These are phyloP conservation scores for Phoenix dactylifera DNA, from an alignment of 176 grass and related monocot genomes.

Conservation along the genomic window DNA sequence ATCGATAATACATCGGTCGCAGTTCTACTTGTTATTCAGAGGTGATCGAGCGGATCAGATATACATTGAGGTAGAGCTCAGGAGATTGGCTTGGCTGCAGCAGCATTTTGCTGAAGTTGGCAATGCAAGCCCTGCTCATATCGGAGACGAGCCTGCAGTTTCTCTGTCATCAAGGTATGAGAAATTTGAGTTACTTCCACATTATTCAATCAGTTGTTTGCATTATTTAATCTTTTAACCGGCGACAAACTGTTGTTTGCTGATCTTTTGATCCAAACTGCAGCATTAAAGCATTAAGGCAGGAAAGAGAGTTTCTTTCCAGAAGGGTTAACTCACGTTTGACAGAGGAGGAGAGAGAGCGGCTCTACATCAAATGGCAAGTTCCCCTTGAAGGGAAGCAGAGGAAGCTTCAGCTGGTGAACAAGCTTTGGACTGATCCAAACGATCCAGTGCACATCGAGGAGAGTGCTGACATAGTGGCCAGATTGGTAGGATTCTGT, in stretches of 20 bases:
- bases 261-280: not conserved
- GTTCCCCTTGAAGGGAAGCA: conserved; percentile 76
- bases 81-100: conserved; percentile 65
- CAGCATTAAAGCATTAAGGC: conserved; percentile 70
- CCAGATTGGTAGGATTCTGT: conserved; percentile 81
- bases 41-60: conserved; percentile 84
- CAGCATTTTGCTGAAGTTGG: conserved; percentile 74
- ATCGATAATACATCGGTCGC: conserved; percentile 88
- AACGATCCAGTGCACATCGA: conserved; percentile 44
- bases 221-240: too few relatives aligned
- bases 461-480: conserved; percentile 76
- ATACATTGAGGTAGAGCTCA: conserved; percentile 85
- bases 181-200: not conserved
- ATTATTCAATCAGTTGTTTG: too few relatives aligned
- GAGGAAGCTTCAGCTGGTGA: conserved; percentile 76
- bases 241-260: too few relatives aligned
- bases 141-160: conserved; percentile 51
- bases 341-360: conserved; percentile 54
- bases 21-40: conserved; percentile 86
- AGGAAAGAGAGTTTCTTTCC: conserved; percentile 75
- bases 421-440: conserved; percentile 78
- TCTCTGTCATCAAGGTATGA: conserved; percentile 66
- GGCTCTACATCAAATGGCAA: conserved; percentile 72
- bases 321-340: conserved; percentile 67
- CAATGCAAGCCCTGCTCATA: conserved; percentile 54